These are phyloP conservation scores for Phialocephala subalpina DNA, from an alignment of 2,329 filamentous ascomycete species.

Conservation along the genomic window DNA sequence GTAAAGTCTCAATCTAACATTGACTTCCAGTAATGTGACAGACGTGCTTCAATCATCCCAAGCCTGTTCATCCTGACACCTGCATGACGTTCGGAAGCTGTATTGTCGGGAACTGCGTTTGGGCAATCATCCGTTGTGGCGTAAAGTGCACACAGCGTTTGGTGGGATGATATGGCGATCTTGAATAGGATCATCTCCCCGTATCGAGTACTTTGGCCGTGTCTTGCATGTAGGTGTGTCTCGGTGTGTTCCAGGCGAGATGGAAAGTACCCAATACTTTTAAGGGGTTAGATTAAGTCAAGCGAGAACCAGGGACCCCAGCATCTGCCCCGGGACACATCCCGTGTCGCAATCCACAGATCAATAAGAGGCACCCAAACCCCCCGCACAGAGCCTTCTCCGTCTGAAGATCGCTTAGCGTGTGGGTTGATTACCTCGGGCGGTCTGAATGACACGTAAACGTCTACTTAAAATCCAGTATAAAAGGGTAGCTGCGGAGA, in stretches of 20 bases:
- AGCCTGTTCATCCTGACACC: not conserved
- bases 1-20: not conserved
- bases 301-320: not conserved
- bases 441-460: not conserved
- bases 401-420: constrained; percentile 1
- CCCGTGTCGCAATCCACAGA: constrained; percentile 1
- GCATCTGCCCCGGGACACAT: not conserved
- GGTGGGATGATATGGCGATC: not conserved
- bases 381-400: not conserved
- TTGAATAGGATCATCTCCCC: not conserved
- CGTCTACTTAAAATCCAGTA: not conserved
- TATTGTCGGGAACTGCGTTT: not conserved
- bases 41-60: not conserved
- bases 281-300: constrained; percentile 6
- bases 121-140: not conserved
- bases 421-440: not conserved
- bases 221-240: not conserved
- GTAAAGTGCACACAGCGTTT: not conserved
- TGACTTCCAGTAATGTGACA: not conserved
- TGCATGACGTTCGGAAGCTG: constrained; percentile 1
- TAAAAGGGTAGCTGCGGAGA: not conserved
- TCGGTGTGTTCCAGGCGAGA: not conserved
- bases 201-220: not conserved
- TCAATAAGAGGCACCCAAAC: not conserved
- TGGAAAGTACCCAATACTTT: constrained; percentile 11